phyloP scores from a whole-genome alignment of 192 early-diverging fungal species.

The Backusella mclennaniae region DNA sequence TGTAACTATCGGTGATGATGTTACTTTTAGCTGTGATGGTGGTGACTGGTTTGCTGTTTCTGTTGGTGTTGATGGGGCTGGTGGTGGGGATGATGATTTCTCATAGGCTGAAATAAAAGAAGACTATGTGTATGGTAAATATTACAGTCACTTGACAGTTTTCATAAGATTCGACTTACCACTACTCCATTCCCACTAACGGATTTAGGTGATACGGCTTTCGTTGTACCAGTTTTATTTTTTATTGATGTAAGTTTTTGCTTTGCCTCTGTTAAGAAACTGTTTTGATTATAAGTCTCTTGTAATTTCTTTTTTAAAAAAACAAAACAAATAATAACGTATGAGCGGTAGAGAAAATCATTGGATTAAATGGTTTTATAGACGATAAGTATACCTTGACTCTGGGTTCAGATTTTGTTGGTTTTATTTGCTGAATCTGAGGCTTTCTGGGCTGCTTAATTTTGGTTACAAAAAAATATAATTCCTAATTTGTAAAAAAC shows the following conservation, averaged over 20 bases:
- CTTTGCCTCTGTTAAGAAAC: not conserved
- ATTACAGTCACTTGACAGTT: not conserved
- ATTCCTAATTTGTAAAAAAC: not conserved
- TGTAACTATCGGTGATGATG: not conserved
- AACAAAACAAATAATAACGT: not conserved
- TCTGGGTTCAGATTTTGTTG: not conserved
- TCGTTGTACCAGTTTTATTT: not conserved
- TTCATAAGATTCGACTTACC: not conserved
- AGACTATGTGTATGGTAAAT: constrained; percentile 2
- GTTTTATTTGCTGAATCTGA: not conserved
- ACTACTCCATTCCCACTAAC: not conserved
- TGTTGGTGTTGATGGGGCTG: not conserved
- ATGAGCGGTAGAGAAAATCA: not conserved
- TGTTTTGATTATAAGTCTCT: not conserved
- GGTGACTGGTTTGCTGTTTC: not conserved
- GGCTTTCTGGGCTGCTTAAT: not conserved
- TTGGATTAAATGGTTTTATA: not conserved
- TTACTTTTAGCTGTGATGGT: not conserved
- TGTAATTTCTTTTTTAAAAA: not conserved
- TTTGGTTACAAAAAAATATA: not conserved
- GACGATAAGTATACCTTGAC: not conserved
- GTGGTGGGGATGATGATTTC: not conserved
- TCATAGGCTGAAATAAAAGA: constrained; percentile 15
- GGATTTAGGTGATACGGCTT: not conserved
- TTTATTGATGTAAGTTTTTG: not conserved